Conservation (phyloP, 495 filamentous ascomycete genomes). For the Xylaria longipes region DNA sequence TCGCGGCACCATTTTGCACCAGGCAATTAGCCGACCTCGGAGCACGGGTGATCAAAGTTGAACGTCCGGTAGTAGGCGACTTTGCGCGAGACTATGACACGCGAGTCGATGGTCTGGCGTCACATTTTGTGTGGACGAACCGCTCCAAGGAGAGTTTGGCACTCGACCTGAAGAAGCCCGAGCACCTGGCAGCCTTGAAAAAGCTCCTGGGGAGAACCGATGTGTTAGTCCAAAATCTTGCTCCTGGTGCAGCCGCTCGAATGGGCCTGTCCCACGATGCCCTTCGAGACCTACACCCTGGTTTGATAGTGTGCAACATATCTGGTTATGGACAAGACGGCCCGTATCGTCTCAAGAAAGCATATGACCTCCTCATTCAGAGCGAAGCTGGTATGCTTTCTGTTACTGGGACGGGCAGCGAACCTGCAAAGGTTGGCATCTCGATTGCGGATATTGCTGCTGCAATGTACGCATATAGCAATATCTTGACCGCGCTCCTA, state of each 20-base stretch:
- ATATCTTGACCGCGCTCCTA: slow-evolving; percentile 56
- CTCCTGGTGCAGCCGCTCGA: slow-evolving; percentile 55
- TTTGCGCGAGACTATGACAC: slow-evolving; percentile 59
- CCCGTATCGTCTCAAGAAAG: slow-evolving; percentile 61
- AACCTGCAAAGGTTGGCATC: slow-evolving; percentile 59
- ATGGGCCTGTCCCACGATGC: slow-evolving; percentile 53
- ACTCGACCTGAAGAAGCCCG: slow-evolving; percentile 52
- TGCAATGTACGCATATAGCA: slow-evolving; percentile 58
- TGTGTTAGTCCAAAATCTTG: slow-evolving; percentile 60
- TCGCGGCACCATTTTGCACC: slow-evolving; percentile 60
- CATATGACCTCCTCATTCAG: slow-evolving; percentile 63
- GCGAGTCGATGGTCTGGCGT: slow-evolving; percentile 54
- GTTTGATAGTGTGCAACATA: slow-evolving; percentile 60
- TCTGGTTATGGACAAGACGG: slow-evolving; percentile 58
- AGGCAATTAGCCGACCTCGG: slow-evolving; percentile 59
- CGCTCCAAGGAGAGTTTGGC: slow-evolving; percentile 59
- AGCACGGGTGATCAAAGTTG: slow-evolving; percentile 61
- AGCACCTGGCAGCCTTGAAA: slow-evolving; percentile 52
- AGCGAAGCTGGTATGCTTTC: slow-evolving; percentile 61
- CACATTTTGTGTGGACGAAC: slow-evolving; percentile 62
- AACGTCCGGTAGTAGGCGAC: slow-evolving; percentile 55
- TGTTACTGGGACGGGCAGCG: slow-evolving; percentile 53
- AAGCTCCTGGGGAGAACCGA: slow-evolving; percentile 53
- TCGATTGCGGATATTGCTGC: slow-evolving; percentile 60
- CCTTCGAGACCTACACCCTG: background rate